Base-by-base conservation (phyloP, 2,329 filamentous ascomycete genomes). In the Lasiodiplodia citricola region DNA sequence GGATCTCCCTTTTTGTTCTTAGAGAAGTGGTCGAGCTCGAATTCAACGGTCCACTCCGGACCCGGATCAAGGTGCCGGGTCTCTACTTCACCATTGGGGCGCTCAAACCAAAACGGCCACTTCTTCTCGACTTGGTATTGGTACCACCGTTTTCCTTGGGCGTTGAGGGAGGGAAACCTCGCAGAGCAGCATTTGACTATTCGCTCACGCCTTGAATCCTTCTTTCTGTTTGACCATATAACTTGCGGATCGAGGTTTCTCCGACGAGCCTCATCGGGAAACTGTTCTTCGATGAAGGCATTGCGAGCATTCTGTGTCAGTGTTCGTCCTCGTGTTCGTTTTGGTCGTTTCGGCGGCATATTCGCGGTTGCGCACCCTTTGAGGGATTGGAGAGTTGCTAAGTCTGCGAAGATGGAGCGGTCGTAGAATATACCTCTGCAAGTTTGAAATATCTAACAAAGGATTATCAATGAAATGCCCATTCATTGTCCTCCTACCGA, bases 121-220 rank as follows among this genome's bases (percentile, higher is more conserved):
- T 23, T 37, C 55, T 57, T 57, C 31, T 57, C 55, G 35, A 41
- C 31, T 31, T 31, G 52, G 55, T 57, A 38, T 11, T 57, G 55
- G n/a, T 57, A 57, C 31, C n/a, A 14, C 11, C 35, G 31, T 23
- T 57, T 37, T 4, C 16, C 4, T 23, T 57, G 28, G 5, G 3
- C 2, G 10, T 11, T 21, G 55, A 54, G 51, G 8, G n/a, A 47
- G 18, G 44, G 44, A 21, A 47, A 47, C 2, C 44, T 54, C 51
- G n/a, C 14, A 5, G 51, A 28, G 25, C 18, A 28, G 21, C 14
- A 7, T 54, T 54, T 54, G 13, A 54, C 51, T 25, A 54, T 54
- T 16, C 51, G 23, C 51, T 28, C 51, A 2, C 21, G 25, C 14
- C 25, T 54, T 54, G 25, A 18, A 13, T 25, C 51, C 7, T 54